These are phyloP conservation scores for Myriangium duriaei DNA, from an alignment of 2,329 filamentous ascomycete species.

Conservation along the genomic window DNA sequence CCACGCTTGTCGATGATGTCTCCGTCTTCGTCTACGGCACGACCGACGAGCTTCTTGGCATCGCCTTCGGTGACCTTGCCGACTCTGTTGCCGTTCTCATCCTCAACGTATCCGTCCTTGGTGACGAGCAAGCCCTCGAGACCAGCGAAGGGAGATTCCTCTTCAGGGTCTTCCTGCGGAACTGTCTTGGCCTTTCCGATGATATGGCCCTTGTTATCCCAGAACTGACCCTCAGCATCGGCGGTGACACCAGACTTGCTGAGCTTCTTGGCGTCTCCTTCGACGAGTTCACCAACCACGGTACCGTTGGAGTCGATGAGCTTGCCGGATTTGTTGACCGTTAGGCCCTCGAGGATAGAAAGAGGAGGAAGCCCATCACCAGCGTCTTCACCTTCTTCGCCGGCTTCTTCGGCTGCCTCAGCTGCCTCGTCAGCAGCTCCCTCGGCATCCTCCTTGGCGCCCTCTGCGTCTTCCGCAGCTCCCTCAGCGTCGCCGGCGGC, in stretches of 20 bases:
- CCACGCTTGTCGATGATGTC: constrained; percentile 43
- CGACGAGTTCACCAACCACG: constrained; percentile 37
- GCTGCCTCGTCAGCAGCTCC: constrained; percentile 22
- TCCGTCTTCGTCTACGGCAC: constrained; percentile 39
- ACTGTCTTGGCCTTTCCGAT: constrained; percentile 39
- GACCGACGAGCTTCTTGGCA: constrained; percentile 38
- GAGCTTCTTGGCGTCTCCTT: constrained; percentile 41
- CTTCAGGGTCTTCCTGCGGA: constrained; percentile 33
- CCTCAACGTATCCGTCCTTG: constrained; percentile 37
- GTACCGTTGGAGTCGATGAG: constrained; percentile 34
- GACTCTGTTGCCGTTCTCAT: constrained; percentile 39
- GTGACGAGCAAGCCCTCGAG: constrained; percentile 38
- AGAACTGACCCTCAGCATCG: constrained; percentile 39
- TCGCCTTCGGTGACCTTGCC: constrained; percentile 38
- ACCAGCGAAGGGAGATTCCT: constrained; percentile 38
- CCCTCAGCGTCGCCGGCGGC: constrained; percentile 16
- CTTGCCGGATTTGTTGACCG: constrained; percentile 40
- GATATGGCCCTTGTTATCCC: constrained; percentile 41
- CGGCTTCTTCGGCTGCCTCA: constrained; percentile 22
- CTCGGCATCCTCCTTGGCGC: constrained; percentile 19
- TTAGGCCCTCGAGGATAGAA: constrained; percentile 37
- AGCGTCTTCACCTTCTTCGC: constrained; percentile 20
- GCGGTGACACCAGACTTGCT: constrained; percentile 34
- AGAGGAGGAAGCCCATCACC: constrained; percentile 32
- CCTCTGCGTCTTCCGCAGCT: constrained; percentile 19